Conservation (phyloP, 2,329 filamentous ascomycete species). For the Xylariaceae sp. region DNA sequence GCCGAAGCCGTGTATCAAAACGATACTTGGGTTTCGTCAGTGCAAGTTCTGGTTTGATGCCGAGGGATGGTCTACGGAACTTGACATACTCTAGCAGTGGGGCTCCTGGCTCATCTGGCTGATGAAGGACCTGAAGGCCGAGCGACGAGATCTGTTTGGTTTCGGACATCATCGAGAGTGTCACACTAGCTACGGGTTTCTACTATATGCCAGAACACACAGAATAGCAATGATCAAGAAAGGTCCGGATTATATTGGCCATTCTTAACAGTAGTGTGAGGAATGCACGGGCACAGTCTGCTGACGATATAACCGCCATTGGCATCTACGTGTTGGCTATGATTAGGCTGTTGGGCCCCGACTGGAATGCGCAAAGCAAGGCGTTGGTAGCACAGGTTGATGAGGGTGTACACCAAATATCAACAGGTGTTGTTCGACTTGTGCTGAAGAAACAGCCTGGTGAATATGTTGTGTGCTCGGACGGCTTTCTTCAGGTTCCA, state of each 20-base stretch:
- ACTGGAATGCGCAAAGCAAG: too few relatives aligned
- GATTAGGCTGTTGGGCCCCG: too few relatives aligned
- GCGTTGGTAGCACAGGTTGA: too few relatives aligned
- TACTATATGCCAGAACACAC: background rate
- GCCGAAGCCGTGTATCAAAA: constrained; percentile 13
- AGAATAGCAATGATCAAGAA: too few relatives aligned
- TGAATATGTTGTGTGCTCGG: background rate
- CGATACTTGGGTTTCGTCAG: constrained; percentile 2
- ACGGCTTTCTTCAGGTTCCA: background rate
- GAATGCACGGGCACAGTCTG: too few relatives aligned
- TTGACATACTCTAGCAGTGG: constrained; percentile 9
- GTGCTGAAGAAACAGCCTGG: background rate
- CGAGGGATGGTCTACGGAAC: background rate
- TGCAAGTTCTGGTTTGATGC: background rate
- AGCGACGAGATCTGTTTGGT: constrained; percentile 5
- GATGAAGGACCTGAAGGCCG: constrained; percentile 10
- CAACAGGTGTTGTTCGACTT: too few relatives aligned
- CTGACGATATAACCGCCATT: too few relatives aligned
- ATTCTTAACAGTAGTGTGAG: too few relatives aligned
- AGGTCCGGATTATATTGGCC: too few relatives aligned
- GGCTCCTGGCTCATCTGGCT: constrained; percentile 5
- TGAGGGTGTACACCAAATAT: too few relatives aligned
- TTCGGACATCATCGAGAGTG: constrained; percentile 6
- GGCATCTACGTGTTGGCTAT: too few relatives aligned
- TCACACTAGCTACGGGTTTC: constrained; percentile 1